phyloP scores from a whole-genome alignment of 352 stramenopile species.

The Phytophthora lateralis region DNA sequence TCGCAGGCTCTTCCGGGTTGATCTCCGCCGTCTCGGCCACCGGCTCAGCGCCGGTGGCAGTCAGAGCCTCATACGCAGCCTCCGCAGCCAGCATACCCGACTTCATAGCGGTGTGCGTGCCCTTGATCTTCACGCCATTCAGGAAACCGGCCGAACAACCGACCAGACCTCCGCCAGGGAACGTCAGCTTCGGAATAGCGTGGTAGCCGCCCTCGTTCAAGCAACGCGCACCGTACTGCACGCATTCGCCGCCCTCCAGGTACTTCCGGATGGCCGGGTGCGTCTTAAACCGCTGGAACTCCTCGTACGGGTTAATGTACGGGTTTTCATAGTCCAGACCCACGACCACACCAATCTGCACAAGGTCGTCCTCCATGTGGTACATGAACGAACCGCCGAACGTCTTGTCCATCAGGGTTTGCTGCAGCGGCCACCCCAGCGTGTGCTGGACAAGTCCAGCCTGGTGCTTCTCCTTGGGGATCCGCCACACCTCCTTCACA shows the following conservation, averaged over 20 bases:
- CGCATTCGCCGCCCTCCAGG: slow-evolving; percentile 96
- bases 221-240: slow-evolving; percentile 97
- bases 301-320: slow-evolving; percentile 98
- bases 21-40: slow-evolving; percentile 78
- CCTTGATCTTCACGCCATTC: slow-evolving; percentile 99
- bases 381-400: slow-evolving; percentile 99
- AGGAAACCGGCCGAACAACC: slow-evolving; percentile 98
- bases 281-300: slow-evolving; percentile 99
- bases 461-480: slow-evolving; percentile 94
- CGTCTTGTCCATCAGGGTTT: slow-evolving; percentile 90
- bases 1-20: slow-evolving; percentile 60
- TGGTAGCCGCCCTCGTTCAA: slow-evolving; percentile 96
- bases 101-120: slow-evolving; percentile 99
- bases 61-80: slow-evolving; percentile 92
- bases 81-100: slow-evolving; percentile 98
- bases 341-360: slow-evolving; percentile 96
- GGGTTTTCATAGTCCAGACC: slow-evolving; percentile 99
- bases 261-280: slow-evolving; percentile 94
- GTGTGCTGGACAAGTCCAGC: slow-evolving; percentile 97
- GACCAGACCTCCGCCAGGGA: slow-evolving; percentile 95
- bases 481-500: slow-evolving; percentile 98
- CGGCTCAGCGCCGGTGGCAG: slow-evolving; percentile 50
- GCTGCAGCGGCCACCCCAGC: slow-evolving; percentile 97
- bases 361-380: slow-evolving; percentile 96
- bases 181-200: slow-evolving; percentile 98